These are phyloP conservation scores for Biscutella auriculata DNA, from an alignment of 441 rosid species.

Conservation along the genomic window DNA sequence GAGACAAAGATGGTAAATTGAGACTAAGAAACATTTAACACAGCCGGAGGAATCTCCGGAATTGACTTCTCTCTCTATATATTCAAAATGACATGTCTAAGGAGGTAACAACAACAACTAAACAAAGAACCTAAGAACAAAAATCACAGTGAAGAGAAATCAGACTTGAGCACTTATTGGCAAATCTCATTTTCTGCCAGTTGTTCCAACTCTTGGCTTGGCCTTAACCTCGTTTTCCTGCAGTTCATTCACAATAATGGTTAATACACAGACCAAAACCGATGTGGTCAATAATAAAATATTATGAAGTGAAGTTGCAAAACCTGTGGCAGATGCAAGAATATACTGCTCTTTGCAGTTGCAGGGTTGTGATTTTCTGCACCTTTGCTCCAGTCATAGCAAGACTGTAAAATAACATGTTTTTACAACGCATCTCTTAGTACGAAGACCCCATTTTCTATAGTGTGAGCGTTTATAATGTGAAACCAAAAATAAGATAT, in stretches of 20 bases:
- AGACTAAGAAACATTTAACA: no score
- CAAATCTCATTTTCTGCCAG: constrained; percentile 44
- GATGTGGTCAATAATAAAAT: no score
- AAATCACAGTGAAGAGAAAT: neutral
- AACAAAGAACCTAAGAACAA: neutral
- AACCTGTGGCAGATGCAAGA: constrained; percentile 68
- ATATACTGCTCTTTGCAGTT: constrained; percentile 62
- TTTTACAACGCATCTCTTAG: neutral
- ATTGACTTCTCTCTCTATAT: no score
- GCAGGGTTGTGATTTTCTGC: constrained; percentile 99
- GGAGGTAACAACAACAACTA: neutral
- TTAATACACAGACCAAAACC: neutral
- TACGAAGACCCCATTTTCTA: no score
- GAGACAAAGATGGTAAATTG: no score
- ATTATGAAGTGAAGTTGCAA: no score
- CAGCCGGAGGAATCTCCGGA: no score
- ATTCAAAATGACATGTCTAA: neutral
- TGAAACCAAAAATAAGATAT: neutral
- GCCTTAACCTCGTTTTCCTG: constrained; percentile 87
- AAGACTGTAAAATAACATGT: constrained; percentile 30
- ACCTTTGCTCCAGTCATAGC: constrained; percentile 97
- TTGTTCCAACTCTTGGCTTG: constrained; percentile 60
- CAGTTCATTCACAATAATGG: neutral
- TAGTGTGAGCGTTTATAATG: neutral
- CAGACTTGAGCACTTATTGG: neutral